Evolutionary conservation across 345 rosid genomes (phyloP).

Genomic region (Microcos paniculata): DNA sequence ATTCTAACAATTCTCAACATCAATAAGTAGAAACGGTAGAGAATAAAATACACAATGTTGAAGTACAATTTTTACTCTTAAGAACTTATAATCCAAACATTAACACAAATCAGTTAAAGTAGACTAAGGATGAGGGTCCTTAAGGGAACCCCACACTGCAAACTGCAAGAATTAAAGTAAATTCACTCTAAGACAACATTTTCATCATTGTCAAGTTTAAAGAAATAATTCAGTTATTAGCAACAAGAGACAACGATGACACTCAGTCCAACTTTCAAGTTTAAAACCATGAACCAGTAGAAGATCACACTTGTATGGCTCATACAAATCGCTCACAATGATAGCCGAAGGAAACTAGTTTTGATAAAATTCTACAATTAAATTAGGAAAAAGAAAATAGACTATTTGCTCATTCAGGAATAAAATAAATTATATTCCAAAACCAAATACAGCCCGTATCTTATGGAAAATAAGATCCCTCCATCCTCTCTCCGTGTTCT

Average conservation of each 20-base stretch:
- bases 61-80: neutral
- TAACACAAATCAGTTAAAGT: neutral
- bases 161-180: neutral
- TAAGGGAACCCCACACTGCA: neutral
- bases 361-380: neutral
- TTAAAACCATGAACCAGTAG: conserved; percentile 12
- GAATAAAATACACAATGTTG: neutral
- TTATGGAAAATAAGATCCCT: conserved; percentile 81
- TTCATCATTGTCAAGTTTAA: neutral
- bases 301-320: neutral
- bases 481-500: conserved; percentile 98
- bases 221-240: neutral
- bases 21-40: neutral
- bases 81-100: neutral
- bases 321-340: neutral
- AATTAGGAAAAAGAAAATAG: neutral
- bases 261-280: neutral
- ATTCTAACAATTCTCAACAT: neutral
- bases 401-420: neutral
- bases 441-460: conserved; percentile 90
- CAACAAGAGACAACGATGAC: neutral
- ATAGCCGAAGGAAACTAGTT: neutral
- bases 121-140: neutral
- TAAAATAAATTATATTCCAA: conserved; percentile 52
- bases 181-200: neutral